Percentiles rank a stretch among this genome's conserved stretches.
These are phyloP conservation scores for Nemania sp. DNA, from an alignment of 2,329 filamentous ascomycete species.

Conservation along the genomic window DNA sequence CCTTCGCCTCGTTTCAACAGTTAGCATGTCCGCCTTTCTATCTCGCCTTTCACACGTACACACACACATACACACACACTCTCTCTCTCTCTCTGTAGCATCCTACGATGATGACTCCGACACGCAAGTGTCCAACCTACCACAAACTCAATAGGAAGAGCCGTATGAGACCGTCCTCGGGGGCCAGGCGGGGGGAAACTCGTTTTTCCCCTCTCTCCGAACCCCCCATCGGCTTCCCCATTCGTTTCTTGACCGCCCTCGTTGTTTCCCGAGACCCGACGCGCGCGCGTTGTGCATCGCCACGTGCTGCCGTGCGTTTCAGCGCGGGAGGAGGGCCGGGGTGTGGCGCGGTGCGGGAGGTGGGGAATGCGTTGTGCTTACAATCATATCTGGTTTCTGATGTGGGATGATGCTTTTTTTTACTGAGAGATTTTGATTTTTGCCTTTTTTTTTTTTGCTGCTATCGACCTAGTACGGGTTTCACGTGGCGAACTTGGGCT, in stretches of 20 bases:
- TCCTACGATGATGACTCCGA: slow-evolving; percentile 41
- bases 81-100: slow-evolving; percentile 9
- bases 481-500: neutral
- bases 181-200: neutral
- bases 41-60: no score
- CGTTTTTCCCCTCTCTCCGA: neutral
- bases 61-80: no score
- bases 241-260: slow-evolving; percentile 25
- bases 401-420: slow-evolving; percentile 15
- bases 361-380: slow-evolving; percentile 44
- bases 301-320: slow-evolving; percentile 43
- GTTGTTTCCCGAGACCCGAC: slow-evolving; percentile 25
- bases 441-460: neutral
- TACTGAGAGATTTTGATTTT: slow-evolving; percentile 5
- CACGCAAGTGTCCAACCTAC: slow-evolving; percentile 43
- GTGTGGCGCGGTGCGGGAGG: slow-evolving; percentile 35
- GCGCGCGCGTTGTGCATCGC: slow-evolving; percentile 42
- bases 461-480: neutral
- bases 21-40: no score
- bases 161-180: slow-evolving; percentile 43
- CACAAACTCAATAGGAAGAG: slow-evolving; percentile 41
- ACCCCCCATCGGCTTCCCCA: slow-evolving; percentile 31
- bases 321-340: slow-evolving; percentile 29
- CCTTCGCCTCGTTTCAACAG: neutral
- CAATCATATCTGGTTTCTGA: slow-evolving; percentile 30